phyloP scores from a whole-genome alignment of 2,329 filamentous ascomycete species.

The Aspergillus sp. region DNA sequence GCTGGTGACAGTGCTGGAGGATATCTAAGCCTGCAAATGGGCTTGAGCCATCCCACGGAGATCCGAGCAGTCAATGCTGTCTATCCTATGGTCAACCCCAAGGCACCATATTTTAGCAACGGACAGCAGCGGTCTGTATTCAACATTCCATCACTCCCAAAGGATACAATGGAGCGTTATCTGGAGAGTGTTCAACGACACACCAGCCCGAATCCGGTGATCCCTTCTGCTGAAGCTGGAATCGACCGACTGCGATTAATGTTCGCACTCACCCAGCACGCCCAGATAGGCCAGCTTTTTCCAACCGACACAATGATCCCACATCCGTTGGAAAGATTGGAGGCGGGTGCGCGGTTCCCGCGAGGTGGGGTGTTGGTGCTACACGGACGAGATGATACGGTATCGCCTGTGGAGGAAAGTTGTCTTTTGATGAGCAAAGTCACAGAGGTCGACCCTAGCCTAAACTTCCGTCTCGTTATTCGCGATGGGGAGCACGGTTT shows the following conservation, averaged over 20 bases:
- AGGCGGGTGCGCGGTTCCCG: conserved; percentile 19
- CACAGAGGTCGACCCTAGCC: neutral
- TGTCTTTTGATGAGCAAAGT: neutral
- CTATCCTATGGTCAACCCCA: conserved; percentile 25
- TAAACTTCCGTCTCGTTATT: neutral
- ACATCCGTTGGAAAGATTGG: conserved; percentile 25
- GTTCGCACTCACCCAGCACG: too few relatives aligned
- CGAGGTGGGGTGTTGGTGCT: conserved; percentile 26
- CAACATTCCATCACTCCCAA: too few relatives aligned
- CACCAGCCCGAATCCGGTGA: too few relatives aligned
- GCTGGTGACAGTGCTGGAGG: conserved; percentile 28
- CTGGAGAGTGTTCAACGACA: too few relatives aligned
- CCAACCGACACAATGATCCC: too few relatives aligned
- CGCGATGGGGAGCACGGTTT: neutral
- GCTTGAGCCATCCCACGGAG: conserved; percentile 19
- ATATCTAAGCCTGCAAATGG: conserved; percentile 20
- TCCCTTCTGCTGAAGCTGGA: too few relatives aligned
- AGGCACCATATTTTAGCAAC: conserved; percentile 1
- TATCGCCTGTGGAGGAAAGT: neutral
- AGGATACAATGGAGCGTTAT: too few relatives aligned
- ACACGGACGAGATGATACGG: conserved; percentile 21
- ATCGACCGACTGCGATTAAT: too few relatives aligned
- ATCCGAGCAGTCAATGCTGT: conserved; percentile 24
- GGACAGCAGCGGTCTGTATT: too few relatives aligned
- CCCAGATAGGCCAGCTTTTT: too few relatives aligned